Evolutionary conservation across 768 basidiomycete genomes (phyloP).

Genomic region (Suillus ampliporus): DNA sequence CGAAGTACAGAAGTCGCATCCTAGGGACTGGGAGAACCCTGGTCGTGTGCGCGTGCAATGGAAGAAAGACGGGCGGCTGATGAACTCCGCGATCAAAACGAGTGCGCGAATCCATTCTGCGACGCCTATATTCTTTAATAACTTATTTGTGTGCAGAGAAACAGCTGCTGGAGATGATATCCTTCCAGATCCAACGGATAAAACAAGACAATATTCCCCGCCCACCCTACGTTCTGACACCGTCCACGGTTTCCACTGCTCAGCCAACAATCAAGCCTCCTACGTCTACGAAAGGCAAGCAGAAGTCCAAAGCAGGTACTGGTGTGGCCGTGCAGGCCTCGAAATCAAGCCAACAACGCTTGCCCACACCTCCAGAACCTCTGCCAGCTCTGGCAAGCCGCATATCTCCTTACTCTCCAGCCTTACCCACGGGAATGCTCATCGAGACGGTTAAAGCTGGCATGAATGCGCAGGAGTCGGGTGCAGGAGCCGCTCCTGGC

Average conservation of each 20-base stretch:
- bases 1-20: slow-evolving; percentile 90
- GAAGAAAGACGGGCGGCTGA: slow-evolving; percentile 76
- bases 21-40: slow-evolving; percentile 98
- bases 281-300: slow-evolving; percentile 54
- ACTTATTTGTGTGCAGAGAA: slow-evolving; percentile 58
- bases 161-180: slow-evolving; percentile 75
- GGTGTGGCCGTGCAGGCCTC: slow-evolving; percentile 32
- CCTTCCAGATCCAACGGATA: slow-evolving; percentile 70
- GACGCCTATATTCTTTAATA: background rate
- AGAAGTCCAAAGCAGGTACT: slow-evolving; percentile 52
- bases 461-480: slow-evolving; percentile 69
- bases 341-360: slow-evolving; percentile 45
- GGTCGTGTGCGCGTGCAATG: slow-evolving; percentile 93
- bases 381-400: slow-evolving; percentile 74
- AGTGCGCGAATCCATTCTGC: slow-evolving; percentile 54
- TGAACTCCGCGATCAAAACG: slow-evolving; percentile 73
- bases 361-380: slow-evolving; percentile 80
- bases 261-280: slow-evolving; percentile 37
- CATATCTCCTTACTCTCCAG: slow-evolving; percentile 81
- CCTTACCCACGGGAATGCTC: slow-evolving; percentile 75
- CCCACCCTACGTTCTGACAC: slow-evolving; percentile 58
- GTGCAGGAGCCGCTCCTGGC: slow-evolving; percentile 41
- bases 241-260: slow-evolving; percentile 33
- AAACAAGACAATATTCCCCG: slow-evolving; percentile 76
- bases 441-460: slow-evolving; percentile 88